phyloP scores from a whole-genome alignment of 2,329 filamentous ascomycete species.

The Paecilomyces niveus region DNA sequence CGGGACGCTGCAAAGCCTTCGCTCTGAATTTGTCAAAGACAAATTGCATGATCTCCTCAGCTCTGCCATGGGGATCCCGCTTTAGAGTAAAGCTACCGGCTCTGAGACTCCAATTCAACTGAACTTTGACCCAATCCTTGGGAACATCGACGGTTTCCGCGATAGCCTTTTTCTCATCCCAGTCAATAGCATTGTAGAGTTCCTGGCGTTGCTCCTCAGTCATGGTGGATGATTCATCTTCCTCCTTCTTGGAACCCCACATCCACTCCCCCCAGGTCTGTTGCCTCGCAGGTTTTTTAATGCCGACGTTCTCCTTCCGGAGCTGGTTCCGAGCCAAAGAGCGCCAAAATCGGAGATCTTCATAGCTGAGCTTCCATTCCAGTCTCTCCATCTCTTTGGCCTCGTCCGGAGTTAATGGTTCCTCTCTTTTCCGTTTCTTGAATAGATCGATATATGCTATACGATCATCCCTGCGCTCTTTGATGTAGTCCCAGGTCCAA shows the following conservation, averaged over 20 bases:
- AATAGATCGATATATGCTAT: slow-evolving; percentile 86
- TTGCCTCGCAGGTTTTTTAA: slow-evolving; percentile 64
- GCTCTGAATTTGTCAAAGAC: slow-evolving; percentile 94
- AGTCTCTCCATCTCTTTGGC: slow-evolving; percentile 64
- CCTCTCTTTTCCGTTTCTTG: slow-evolving; percentile 82
- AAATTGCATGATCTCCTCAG: slow-evolving; percentile 75
- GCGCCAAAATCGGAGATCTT: slow-evolving; percentile 95
- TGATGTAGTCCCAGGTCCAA: slow-evolving; percentile 96
- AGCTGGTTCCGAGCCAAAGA: slow-evolving; percentile 90
- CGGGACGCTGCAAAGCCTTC: slow-evolving; percentile 79
- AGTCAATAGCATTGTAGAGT: slow-evolving; percentile 95
- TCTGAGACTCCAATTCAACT: slow-evolving; percentile 85
- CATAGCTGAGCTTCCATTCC: slow-evolving; percentile 84
- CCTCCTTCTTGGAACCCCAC: slow-evolving; percentile 72
- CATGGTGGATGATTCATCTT: slow-evolving; percentile 75
- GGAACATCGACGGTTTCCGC: slow-evolving; percentile 84
- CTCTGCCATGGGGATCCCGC: slow-evolving; percentile 70
- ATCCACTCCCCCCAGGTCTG: slow-evolving; percentile 90
- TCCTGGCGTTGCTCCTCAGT: slow-evolving; percentile 94
- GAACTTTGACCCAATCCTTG: slow-evolving; percentile 83
- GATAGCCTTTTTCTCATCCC: slow-evolving; percentile 90
- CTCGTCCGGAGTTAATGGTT: slow-evolving; percentile 61
- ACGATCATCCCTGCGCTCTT: slow-evolving; percentile 83
- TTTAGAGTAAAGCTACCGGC: slow-evolving; percentile 95
- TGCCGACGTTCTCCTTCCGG: slow-evolving; percentile 85